These are phyloP conservation scores for Trapa bicornis DNA, from an alignment of 345 rosid species.

Conservation along the genomic window DNA sequence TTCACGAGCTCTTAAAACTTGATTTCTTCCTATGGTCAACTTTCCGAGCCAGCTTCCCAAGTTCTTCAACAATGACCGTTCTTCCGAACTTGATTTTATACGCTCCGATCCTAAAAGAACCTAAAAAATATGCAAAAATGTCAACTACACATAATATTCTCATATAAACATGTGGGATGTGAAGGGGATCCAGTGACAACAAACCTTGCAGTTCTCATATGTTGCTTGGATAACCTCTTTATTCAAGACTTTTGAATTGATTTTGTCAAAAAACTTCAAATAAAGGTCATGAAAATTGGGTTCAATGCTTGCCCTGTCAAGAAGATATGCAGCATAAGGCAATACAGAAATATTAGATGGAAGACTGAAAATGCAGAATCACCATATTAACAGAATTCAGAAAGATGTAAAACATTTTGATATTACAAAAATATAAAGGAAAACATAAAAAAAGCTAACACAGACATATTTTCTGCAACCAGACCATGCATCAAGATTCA, in stretches of 20 bases:
- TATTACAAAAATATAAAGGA: background rate
- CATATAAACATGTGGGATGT: background rate
- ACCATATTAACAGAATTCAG: background rate
- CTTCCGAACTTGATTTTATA: slow-evolving; percentile 94
- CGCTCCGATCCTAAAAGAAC: slow-evolving; percentile 96
- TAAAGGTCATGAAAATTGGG: slow-evolving; percentile 94
- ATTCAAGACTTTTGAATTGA: slow-evolving; percentile 59
- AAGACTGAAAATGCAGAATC: background rate
- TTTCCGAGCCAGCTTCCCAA: slow-evolving; percentile 99
- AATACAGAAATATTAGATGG: background rate
- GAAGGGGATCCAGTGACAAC: background rate
- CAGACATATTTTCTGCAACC: background rate
- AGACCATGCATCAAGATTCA: background rate
- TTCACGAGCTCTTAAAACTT: slow-evolving; percentile 84
- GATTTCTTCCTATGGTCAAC: slow-evolving; percentile 92
- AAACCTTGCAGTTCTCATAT: slow-evolving; percentile 98
- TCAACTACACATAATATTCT: background rate
- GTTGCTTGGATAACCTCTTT: slow-evolving; percentile 79
- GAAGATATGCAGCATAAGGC: slow-evolving; percentile 1
- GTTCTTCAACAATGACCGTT: slow-evolving; percentile 88
- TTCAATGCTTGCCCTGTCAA: slow-evolving; percentile 90
- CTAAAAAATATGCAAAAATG: slow-evolving; percentile 21
- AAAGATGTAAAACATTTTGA: background rate
- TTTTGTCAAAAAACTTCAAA: slow-evolving; percentile 88
- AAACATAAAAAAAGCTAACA: background rate